Conservation (phyloP, 352 stramenopile genomes). For the Proteromonas lacertae region DNA sequence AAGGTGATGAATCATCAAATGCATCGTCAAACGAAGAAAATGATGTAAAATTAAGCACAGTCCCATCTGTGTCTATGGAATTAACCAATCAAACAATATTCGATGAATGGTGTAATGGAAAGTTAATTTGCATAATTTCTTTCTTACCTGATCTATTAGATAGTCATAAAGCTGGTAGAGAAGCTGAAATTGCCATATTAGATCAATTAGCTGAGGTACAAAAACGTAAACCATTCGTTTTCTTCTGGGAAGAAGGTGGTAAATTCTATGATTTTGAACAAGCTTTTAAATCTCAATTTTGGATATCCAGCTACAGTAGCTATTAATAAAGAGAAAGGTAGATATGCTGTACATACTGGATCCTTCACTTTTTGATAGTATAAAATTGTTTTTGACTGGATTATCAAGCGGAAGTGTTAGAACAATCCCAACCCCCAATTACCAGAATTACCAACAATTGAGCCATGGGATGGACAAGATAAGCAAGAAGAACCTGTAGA, state of each 20-base stretch:
- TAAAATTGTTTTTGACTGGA: not conserved
- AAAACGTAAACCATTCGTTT: constrained; percentile 42
- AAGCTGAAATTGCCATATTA: constrained; percentile 35
- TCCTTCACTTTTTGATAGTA: constrained; percentile 14
- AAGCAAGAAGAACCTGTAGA: not conserved
- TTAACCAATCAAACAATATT: too few species aligned
- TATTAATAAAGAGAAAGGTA: constrained; percentile 38
- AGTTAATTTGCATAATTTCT: constrained; percentile 47
- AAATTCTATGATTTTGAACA: constrained; percentile 37
- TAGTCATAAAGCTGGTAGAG: constrained; percentile 30
- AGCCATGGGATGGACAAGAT: constrained; percentile 1
- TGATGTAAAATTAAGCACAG: too few species aligned
- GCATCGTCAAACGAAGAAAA: too few species aligned
- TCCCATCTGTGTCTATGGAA: too few species aligned
- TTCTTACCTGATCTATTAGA: constrained; percentile 50
- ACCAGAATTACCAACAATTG: constrained; percentile 15
- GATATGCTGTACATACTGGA: constrained; percentile 30
- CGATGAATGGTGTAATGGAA: constrained; percentile 26
- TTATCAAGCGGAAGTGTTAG: not conserved
- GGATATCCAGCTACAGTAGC: constrained; percentile 48
- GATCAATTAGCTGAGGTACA: constrained; percentile 35
- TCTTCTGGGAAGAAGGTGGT: constrained; percentile 46
- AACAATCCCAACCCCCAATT: constrained; percentile 8
- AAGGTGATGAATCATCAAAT: too few species aligned
- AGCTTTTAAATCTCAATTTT: constrained; percentile 42